Base-by-base conservation (phyloP, 257 asterid genomes). In the Solanum corneliomulleri region DNA sequence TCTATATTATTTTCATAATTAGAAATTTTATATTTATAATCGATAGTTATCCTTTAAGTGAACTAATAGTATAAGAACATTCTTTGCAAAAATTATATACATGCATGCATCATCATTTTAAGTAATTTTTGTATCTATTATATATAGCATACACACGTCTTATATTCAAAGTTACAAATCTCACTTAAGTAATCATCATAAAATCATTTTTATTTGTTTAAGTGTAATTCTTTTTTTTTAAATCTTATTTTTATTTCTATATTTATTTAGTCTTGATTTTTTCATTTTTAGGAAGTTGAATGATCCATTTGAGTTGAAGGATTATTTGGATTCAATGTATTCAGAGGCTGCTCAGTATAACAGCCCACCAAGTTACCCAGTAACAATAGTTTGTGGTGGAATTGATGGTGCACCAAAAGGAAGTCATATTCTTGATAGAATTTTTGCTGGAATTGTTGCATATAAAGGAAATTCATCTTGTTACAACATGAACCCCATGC, bases 301-400 rank as follows among this genome's bases (percentile, higher is more conserved):
- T 10, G 49, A 2, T 47, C 27, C 94, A 1, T 5, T 0, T 15
- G 96, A 93, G 90, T 85, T 94, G 11, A 93, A 90, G 89, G 83
- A 90, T 66, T 94, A 42, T 75, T 88, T 93, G 89, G 95, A 88
- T 35, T 29, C 89, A 3, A 86, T 85, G 66, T 94, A 93, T 68
- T 2, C 93, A 13, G 1, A 1, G 14, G 96, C 93, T 2, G 96
- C 98, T 27, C 98, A 95, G 25, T 91, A 93, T 74, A 87, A 95
- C 47, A 5, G 2, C 0, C 98, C 95, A 37, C 94, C 93, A 11
- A 7, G 0, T 6, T 90, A 91, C 77, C 94, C 94, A 1, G 97
- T 95, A 35, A 88, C 91, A 7, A 13, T 20, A 87, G 86, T 95
- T 29, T 95, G 98, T 25, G 77, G 56, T 8, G 97, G 94, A 42